phyloP scores from a whole-genome alignment of 2,329 filamentous ascomycete genomes.

The Ascochyta koolunga region DNA sequence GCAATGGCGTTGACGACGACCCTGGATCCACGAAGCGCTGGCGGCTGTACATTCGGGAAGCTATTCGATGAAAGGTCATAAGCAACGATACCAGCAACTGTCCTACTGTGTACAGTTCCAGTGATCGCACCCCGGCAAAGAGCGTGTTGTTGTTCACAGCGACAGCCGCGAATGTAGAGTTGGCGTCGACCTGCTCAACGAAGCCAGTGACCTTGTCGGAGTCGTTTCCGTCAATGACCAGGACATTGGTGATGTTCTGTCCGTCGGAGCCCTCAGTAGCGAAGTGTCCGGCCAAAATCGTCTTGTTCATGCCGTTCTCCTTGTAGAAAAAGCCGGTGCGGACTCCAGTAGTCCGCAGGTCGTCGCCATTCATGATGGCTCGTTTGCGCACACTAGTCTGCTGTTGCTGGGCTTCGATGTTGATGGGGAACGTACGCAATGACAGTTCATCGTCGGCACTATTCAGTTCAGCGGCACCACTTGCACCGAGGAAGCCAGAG shows the following conservation, averaged over 20 bases:
- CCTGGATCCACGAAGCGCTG: conserved; percentile 72
- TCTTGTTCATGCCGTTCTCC: conserved; percentile 74
- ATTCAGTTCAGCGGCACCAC: conserved; percentile 72
- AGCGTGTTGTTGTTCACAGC: conserved; percentile 59
- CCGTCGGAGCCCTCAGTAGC: conserved; percentile 71
- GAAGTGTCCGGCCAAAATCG: conserved; percentile 88
- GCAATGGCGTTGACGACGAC: conserved; percentile 79
- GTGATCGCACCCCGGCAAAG: conserved; percentile 83
- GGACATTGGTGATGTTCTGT: conserved; percentile 76
- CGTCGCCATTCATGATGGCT: conserved; percentile 50
- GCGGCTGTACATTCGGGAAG: conserved; percentile 72
- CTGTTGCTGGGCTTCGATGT: conserved; percentile 33
- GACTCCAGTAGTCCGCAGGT: conserved; percentile 67
- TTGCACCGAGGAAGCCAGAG: conserved; percentile 74
- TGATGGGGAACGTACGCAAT: conserved; percentile 54
- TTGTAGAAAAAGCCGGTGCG: conserved; percentile 79
- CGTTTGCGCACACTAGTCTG: conserved; percentile 48
- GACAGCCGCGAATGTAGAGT: conserved; percentile 77
- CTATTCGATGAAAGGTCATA: conserved; percentile 74
- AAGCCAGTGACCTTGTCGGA: conserved; percentile 72
- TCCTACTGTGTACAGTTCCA: conserved; percentile 68
- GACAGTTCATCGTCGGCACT: conserved; percentile 32
- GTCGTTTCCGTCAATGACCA: conserved; percentile 79
- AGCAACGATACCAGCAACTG: conserved; percentile 75
- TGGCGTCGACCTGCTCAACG: conserved; percentile 66